Evolutionary conservation across 129 eudicot genomes (phyloP), one percentile per base, ranked within the genome.

Genomic region (Solidago caesia): DNA sequence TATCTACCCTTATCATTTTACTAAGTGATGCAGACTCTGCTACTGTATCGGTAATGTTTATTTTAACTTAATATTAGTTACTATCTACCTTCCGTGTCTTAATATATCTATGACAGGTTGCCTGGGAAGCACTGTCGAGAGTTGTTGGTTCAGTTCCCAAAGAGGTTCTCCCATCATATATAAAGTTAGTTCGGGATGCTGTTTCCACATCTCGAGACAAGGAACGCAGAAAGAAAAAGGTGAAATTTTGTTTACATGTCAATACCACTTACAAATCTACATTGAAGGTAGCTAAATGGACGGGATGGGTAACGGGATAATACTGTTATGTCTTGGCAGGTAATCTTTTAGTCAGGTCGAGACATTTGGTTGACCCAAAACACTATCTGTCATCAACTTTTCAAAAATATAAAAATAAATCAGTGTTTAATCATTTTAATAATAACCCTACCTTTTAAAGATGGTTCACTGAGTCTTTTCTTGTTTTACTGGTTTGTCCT

Each of bases 171-270:
- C 97, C 99, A 7, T 88, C 96, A 45, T 88, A 94, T 75, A 88
- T 91, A 69, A 94, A 94, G 68, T 67, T 91, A 71, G 99, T 94
- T 33, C 97, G 99, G 64, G 99, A 94, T 87, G 96, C 99, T 44
- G 94, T 91, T 15, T 94, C 99, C 15, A 94, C 99, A 43, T 84
- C 97, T 41, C 82, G 94, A 82, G 99, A 94, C 72, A 94, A 85
- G 76, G 97, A 94, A 69, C 93, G 99, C 13, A 81, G 99, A 78
- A 94, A 85, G 92, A 94, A 81, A 73, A 94, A 87, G 88, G 99
- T 91, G 27, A 46, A 70, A 44, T 12, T 66, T 64, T 78, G 41
- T 16, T 63, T 14, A 73, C 48, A 29, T 75, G 27, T 43, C 2
- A 33, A 33, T 33, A 33, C 39, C 2, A 33, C 39, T 33, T 33